These are phyloP conservation scores for Cichorium intybus DNA, from an alignment of 140 eudicot species.

Conservation along the genomic window DNA sequence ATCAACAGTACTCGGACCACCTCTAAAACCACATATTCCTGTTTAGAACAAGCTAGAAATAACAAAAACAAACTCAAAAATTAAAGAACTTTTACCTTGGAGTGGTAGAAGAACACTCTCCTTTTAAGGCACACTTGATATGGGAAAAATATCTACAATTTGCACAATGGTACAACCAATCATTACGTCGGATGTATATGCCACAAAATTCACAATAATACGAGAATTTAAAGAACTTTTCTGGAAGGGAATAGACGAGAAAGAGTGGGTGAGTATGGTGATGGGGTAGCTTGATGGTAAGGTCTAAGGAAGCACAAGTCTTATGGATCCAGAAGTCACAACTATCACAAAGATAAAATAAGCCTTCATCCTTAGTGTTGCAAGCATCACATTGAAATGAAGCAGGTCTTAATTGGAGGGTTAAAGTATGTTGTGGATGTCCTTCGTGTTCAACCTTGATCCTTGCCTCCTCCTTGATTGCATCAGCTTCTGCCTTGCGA, in stretches of 20 bases:
- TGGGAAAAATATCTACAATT: slow-evolving; percentile 20
- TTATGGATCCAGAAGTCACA: slow-evolving; percentile 20
- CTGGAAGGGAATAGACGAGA: slow-evolving; percentile 13
- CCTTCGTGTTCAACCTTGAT: slow-evolving; percentile 1
- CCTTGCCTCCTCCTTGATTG: background rate
- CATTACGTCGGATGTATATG: background rate
- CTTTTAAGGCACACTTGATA: slow-evolving; percentile 4
- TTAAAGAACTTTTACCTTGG: background rate
- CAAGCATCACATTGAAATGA: slow-evolving; percentile 7
- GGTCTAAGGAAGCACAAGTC: background rate
- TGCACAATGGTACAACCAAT: slow-evolving; percentile 13
- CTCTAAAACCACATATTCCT: too few species aligned
- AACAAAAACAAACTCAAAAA: too few species aligned
- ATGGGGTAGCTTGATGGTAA: background rate
- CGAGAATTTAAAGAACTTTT: background rate
- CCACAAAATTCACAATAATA: background rate
- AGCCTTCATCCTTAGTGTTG: background rate
- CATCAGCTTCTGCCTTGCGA: background rate
- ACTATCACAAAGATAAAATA: background rate
- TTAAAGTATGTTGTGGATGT: background rate
- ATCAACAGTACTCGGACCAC: too few species aligned
- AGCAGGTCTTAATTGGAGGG: background rate
- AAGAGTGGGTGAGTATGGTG: slow-evolving; percentile 8
- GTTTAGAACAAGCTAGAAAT: too few species aligned
- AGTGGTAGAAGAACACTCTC: background rate